Base-by-base conservation (phyloP, 2,329 filamentous ascomycete genomes). In the Penicillium sp. region DNA sequence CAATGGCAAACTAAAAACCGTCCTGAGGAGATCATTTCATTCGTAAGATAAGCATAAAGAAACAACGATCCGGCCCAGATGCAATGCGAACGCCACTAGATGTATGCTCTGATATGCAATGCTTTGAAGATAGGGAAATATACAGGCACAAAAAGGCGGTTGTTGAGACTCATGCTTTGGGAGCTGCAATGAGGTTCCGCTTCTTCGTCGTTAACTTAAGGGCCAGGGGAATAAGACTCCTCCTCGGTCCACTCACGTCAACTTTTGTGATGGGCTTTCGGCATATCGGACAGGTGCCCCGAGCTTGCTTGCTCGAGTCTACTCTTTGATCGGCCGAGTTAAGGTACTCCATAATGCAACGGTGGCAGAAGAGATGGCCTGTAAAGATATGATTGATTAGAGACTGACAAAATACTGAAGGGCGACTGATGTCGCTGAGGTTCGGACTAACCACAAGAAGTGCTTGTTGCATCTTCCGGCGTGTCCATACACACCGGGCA, bases 401-500 rank as follows among this genome's bases (percentile, higher is more conserved):
- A 45, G 7, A 8, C n/a, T 21, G 36, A 18, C 18, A 6, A 39
- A 21, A 23, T 10, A 10, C 16, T 12, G 18, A 39, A 2, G 2
- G 16, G 36, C 36, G 21, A 5, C 9, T 18, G 36, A 21, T 39
- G 18, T 16, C 18, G 18, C 36, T 39, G 13, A 6, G 10, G 9
- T 10, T 9, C 9, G 18, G 21, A 72, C 79, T 50, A 74, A 84
- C 82, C 84, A 63, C 84, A 86, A 21, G 76, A 69, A 2, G 84
- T 85, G 3, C 77, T 80, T 2, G 83, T 85, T 9, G 83, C 76
- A 63, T 85, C 78, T 8, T 78, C 83, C 2, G 79, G 81, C 4
- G 73, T 77, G 58, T 86, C 84, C 80, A 86, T 81, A 68, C 84
- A 86, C 21, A 86, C 82, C 42, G 85, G 83, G 64, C 84, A 86